Evolutionary conservation across 1,284 basidiomycete species (phyloP), one percentile per base, ranked within the genome.

Genomic region (Naganishia cerealis): DNA sequence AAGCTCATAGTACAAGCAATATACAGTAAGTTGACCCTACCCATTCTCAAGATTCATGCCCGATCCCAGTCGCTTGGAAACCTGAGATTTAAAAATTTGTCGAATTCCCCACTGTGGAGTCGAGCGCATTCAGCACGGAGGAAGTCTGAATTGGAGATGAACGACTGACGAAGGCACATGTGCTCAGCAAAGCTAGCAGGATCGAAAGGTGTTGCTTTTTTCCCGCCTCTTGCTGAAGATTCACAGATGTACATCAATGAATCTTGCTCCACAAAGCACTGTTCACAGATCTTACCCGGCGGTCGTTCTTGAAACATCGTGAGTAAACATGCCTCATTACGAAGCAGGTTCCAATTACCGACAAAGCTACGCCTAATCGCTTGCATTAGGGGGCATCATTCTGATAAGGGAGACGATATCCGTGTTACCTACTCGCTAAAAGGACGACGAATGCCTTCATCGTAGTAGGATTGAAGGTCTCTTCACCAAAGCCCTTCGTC

Each of bases 381-480:
- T 33, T 16, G 2, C 8, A 12, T 53, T 21, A 40, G 46, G 29
- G 21, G 0, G 48, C 9, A 16, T 16, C 6, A 9, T 7, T 24
- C 1, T 50, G 7, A 18, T 8, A 24, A 24, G 21, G 9, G 1
- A 21, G 21, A 36, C 1, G 3, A 40, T 24, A 13, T 13, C 8
- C 16, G 1, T 8, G 1, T 38, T 9, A 21, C 61, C 29, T 29
- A 63, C 61, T 40, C 15, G 61, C 50, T 12, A 63, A 24, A 40
- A 63, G 61, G 13, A 40, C 26, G 3, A 63, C 15, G 21, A 63
- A 63, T n/a, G 61, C 61, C n/a, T 40, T 53, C 52, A 63, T 63
- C n/a, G 61, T 63, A 7, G 50, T 15, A 10, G 61, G 9, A 15
- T 38, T 39, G 33, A 54, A 63, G 1, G 50, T 26, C 3, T 16